Evolutionary conservation across 1,284 basidiomycete species (phyloP).

Genomic region (Thecaphora thlaspeos): DNA sequence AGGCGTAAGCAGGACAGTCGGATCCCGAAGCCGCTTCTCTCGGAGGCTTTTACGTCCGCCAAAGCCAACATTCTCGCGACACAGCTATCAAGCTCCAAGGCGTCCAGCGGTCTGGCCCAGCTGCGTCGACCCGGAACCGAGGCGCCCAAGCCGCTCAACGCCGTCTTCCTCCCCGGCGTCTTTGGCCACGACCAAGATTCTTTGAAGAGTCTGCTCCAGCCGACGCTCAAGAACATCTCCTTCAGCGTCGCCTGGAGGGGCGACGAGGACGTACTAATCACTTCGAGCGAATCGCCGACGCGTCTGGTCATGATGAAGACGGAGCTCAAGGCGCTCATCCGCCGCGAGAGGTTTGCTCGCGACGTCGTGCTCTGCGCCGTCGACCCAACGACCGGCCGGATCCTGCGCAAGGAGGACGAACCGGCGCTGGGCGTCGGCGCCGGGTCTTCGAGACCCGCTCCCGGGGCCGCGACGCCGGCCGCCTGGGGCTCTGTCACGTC

Average conservation of each 20-base stretch:
- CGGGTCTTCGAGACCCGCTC: constrained; percentile 5
- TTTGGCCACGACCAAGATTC: constrained; percentile 47
- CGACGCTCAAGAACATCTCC: constrained; percentile 20
- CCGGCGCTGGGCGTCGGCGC: constrained; percentile 9
- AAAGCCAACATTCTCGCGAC: constrained; percentile 18
- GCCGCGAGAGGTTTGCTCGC: constrained; percentile 25
- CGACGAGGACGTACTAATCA: constrained; percentile 48
- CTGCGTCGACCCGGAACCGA: constrained; percentile 24
- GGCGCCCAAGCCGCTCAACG: constrained; percentile 37
- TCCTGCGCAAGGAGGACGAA: constrained; percentile 28
- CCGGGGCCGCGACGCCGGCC: constrained; percentile 3
- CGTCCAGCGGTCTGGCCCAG: constrained; percentile 31
- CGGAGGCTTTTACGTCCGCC: constrained; percentile 38
- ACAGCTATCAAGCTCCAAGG: constrained; percentile 14
- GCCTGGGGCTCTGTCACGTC: constrained; percentile 22
- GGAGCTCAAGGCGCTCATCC: constrained; percentile 26
- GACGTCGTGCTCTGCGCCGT: constrained; percentile 31
- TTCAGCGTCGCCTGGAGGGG: constrained; percentile 38
- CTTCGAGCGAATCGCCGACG: constrained; percentile 30
- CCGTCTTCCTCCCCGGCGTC: constrained; percentile 38
- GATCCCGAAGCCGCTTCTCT: constrained; percentile 41
- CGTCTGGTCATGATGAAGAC: constrained; percentile 36
- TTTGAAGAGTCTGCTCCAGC: constrained; percentile 28
- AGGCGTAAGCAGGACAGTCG: constrained; percentile 43
- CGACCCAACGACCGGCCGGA: constrained; percentile 15